phyloP scores from a whole-genome alignment of 441 rosid genomes.

The Bruguiera hainesii region DNA sequence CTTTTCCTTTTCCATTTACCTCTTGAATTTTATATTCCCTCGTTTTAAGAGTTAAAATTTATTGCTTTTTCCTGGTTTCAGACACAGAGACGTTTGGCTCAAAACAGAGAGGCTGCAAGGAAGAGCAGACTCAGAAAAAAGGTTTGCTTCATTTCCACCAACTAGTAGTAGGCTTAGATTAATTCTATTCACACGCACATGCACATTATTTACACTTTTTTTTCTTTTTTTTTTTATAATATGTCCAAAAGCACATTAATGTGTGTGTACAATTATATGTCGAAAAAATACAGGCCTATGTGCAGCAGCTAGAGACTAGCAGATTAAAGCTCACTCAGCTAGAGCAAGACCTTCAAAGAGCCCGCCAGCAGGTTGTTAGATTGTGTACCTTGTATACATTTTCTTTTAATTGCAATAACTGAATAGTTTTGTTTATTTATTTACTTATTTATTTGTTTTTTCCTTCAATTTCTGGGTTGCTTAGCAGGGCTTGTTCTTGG shows the following conservation, averaged over 20 bases:
- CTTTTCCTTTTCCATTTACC: background rate
- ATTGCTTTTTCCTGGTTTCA: conserved; percentile 28
- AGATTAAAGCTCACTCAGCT: conserved; percentile 87
- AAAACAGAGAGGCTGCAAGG: conserved; percentile 99
- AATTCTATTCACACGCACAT: background rate
- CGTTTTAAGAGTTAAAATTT: background rate
- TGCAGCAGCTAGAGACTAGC: conserved; percentile 95
- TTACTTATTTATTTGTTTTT: background rate
- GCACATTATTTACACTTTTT: no score
- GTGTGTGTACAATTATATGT: background rate
- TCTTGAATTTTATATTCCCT: conserved; percentile 3
- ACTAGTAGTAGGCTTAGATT: conserved; percentile 4
- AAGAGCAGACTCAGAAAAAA: conserved; percentile 96
- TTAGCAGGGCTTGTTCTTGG: conserved; percentile 70
- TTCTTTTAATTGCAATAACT: background rate
- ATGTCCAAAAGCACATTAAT: background rate
- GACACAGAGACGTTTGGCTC: conserved; percentile 98
- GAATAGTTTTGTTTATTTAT: background rate
- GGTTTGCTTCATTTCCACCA: conserved; percentile 35
- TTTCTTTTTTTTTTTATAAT: background rate
- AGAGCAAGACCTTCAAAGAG: conserved; percentile 95
- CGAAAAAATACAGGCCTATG: conserved; percentile 64
- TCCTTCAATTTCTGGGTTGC: conserved; percentile 4
- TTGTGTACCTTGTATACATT: background rate
- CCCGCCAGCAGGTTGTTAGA: conserved; percentile 66